These are phyloP conservation scores for Trichoderma cornu-damae DNA, from an alignment of 2,329 filamentous ascomycete genomes.

Conservation along the genomic window DNA sequence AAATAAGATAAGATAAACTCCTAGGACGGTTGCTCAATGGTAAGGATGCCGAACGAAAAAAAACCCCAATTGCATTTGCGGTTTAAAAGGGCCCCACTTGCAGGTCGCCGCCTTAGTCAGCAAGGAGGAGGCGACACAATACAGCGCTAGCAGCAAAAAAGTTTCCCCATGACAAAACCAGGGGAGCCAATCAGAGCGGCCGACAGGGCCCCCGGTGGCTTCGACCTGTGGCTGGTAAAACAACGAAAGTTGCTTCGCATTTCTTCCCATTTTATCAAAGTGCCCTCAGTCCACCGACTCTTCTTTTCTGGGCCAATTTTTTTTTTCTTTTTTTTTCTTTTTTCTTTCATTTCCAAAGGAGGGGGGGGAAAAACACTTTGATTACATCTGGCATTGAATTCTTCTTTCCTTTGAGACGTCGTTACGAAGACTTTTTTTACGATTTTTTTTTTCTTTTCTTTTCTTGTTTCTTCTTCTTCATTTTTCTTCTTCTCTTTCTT, in stretches of 20 bases:
- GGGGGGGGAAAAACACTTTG: no score
- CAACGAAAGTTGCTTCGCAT: no score
- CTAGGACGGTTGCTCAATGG: background rate
- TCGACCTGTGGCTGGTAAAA: background rate
- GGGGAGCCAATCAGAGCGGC: conserved; percentile 5
- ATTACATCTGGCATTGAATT: no score
- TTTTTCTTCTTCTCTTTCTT: background rate
- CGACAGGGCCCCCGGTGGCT: conserved; percentile 1
- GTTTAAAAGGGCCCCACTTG: background rate
- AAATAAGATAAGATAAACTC: no score
- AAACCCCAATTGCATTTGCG: background rate
- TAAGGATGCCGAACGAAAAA: background rate
- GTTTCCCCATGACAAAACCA: background rate
- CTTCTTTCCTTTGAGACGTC: background rate
- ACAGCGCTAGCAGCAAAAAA: conserved; percentile 6
- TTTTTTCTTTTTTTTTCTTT: background rate
- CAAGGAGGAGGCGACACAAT: conserved; percentile 7
- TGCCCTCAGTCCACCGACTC: conserved; percentile 11
- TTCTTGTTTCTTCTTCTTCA: background rate
- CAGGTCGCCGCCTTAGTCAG: conserved; percentile 5
- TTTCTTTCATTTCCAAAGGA: background rate
- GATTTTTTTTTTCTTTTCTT: background rate
- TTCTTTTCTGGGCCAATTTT: background rate
- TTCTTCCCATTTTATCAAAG: background rate
- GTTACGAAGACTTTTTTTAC: background rate